These are phyloP conservation scores for Lachancea cidri DNA, from an alignment of 805 yeast genomes.

Conservation along the genomic window DNA sequence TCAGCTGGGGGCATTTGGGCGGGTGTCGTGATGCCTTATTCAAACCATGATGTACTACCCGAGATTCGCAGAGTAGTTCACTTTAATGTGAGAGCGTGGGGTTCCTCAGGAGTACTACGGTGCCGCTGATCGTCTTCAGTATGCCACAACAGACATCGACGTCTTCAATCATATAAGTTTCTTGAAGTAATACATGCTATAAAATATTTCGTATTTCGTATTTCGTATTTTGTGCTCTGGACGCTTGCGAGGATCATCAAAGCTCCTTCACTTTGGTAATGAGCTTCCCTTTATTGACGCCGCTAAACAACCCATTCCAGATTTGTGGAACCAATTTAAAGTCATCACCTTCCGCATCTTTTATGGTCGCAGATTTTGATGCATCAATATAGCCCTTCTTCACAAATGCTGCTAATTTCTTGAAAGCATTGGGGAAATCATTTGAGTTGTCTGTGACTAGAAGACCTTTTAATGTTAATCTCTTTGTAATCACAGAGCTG, in stretches of 20 bases:
- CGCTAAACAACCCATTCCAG: slow-evolving; percentile 44
- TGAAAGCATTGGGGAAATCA: slow-evolving; percentile 36
- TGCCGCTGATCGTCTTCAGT: no score
- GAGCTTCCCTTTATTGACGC: slow-evolving; percentile 46
- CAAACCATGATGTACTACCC: no score
- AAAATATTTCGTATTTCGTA: background rate
- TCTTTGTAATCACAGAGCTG: slow-evolving; percentile 41
- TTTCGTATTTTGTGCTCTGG: background rate
- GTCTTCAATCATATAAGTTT: no score
- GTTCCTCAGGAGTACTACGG: no score
- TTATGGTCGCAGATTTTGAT: slow-evolving; percentile 36
- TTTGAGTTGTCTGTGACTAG: slow-evolving; percentile 42
- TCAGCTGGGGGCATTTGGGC: no score
- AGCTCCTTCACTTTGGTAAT: slow-evolving; percentile 39
- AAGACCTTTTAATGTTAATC: slow-evolving; percentile 51
- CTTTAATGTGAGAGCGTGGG: no score
- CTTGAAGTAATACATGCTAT: no score
- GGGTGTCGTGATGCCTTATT: no score
- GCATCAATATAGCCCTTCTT: slow-evolving; percentile 39
- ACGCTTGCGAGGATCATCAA: no score
- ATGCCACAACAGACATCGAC: no score
- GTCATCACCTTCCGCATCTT: slow-evolving; percentile 38
- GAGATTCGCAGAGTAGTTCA: no score
- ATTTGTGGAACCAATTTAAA: slow-evolving; percentile 41
- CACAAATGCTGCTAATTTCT: slow-evolving; percentile 35